phyloP scores from a whole-genome alignment of 2,329 filamentous ascomycete genomes.

The Harringtonia lauricola region DNA sequence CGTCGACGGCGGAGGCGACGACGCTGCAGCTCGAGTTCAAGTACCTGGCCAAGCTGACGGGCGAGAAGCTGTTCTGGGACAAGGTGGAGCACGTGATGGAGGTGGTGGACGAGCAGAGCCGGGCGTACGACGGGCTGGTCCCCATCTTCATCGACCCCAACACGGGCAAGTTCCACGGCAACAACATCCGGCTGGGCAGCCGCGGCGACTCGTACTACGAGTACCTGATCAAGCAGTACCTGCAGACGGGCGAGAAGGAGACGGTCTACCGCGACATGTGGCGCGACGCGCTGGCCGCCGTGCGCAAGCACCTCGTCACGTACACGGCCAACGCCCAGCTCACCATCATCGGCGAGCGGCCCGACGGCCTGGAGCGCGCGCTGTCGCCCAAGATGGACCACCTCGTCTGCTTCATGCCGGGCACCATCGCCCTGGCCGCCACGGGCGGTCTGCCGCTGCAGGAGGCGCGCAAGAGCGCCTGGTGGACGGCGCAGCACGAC shows the following conservation, averaged over 20 bases:
- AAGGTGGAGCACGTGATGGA: constrained; percentile 86
- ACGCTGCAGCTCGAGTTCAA: constrained; percentile 94
- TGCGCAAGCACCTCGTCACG: constrained; percentile 85
- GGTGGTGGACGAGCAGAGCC: constrained; percentile 75
- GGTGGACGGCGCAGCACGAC: constrained; percentile 71
- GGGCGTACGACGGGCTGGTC: constrained; percentile 66
- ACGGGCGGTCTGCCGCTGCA: constrained; percentile 69
- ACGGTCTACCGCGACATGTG: constrained; percentile 85
- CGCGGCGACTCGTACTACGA: constrained; percentile 97
- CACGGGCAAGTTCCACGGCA: constrained; percentile 65
- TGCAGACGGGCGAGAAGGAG: constrained; percentile 84
- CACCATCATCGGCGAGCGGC: constrained; percentile 84
- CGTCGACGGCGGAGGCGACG: constrained; percentile 87
- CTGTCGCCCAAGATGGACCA: constrained; percentile 95
- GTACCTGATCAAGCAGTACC: constrained; percentile 96
- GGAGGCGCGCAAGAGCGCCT: constrained; percentile 59
- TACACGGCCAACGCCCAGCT: constrained; percentile 73
- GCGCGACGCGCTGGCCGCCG: constrained; percentile 72
- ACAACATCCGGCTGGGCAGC: constrained; percentile 85
- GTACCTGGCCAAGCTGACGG: constrained; percentile 88
- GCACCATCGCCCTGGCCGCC: constrained; percentile 81
- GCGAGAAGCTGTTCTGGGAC: constrained; percentile 87
- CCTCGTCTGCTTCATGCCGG: constrained; percentile 92
- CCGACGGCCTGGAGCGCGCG: constrained; percentile 52
- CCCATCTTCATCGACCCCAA: constrained; percentile 84